Percentiles rank a stretch among this genome's conserved stretches.
Evolutionary conservation across 768 basidiomycete genomes (phyloP).

Genomic region (Pisolithus microcarpus): DNA sequence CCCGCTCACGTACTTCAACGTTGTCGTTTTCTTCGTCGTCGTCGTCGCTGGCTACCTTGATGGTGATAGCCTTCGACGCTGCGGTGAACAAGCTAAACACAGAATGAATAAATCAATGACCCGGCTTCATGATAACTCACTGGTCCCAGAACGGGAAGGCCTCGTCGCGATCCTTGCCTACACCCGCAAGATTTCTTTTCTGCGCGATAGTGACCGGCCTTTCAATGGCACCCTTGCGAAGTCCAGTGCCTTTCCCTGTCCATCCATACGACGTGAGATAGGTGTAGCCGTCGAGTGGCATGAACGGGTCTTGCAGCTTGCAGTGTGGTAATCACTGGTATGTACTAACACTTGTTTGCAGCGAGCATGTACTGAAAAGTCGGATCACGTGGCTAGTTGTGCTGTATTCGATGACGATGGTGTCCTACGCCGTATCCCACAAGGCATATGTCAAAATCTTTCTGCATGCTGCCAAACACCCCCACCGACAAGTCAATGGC

Average conservation of each 20-base stretch:
- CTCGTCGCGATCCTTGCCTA: constrained; percentile 92
- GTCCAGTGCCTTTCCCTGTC: constrained; percentile 77
- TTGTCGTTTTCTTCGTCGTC: constrained; percentile 32
- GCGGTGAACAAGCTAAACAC: constrained; percentile 53
- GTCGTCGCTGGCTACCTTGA: constrained; percentile 52
- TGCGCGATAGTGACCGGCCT: constrained; percentile 73
- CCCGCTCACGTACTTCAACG: background rate
- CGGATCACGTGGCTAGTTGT: background rate
- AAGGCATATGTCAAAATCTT: constrained; percentile 68
- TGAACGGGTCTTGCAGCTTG: constrained; percentile 13
- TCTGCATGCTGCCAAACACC: constrained; percentile 76
- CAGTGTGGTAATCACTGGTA: background rate
- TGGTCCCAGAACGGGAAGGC: constrained; percentile 99
- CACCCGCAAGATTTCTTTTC: constrained; percentile 78
- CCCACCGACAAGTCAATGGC: constrained; percentile 68
- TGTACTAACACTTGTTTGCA: background rate
- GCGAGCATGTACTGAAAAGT: background rate
- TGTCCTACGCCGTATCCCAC: constrained; percentile 46
- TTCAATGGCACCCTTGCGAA: constrained; percentile 75
- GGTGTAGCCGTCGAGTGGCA: constrained; percentile 62
- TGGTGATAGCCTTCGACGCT: constrained; percentile 75
- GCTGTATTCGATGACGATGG: constrained; percentile 16
- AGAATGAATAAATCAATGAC: background rate
- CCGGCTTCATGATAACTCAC: constrained; percentile 41
- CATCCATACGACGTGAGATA: constrained; percentile 81